A percentile compares a stretch with the other conserved stretches of the same genome.
Conservation (phyloP, 2,329 filamentous ascomycete species). For the Hypoxylon sp. region DNA sequence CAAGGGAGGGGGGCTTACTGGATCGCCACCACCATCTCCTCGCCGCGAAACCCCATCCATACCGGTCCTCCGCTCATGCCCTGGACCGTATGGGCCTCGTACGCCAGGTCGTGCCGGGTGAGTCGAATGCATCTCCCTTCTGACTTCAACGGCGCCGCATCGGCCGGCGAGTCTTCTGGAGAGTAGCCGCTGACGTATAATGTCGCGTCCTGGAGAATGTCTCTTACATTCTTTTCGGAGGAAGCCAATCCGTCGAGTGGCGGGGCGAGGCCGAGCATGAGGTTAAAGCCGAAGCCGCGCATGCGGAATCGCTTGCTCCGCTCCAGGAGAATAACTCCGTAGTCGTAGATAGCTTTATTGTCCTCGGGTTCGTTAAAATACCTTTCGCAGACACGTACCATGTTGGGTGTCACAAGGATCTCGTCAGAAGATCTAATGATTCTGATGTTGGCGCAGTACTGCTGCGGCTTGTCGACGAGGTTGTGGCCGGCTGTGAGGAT, state of each 20-base stretch:
- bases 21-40: conserved; percentile 26
- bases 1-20: conserved; percentile 15
- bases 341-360: conserved; percentile 20
- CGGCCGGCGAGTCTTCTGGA: conserved; percentile 4
- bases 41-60: conserved; percentile 22
- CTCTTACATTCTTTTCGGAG: conserved; percentile 1
- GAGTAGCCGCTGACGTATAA: conserved; percentile 25
- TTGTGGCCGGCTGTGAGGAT: conserved; percentile 30
- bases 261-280: conserved; percentile 21
- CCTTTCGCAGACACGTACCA: conserved; percentile 20
- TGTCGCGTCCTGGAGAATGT: conserved; percentile 6
- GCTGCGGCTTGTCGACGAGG: conserved; percentile 20
- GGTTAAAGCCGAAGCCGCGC: conserved; percentile 27
- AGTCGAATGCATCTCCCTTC: conserved; percentile 15
- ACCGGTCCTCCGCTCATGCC: conserved; percentile 29
- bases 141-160: conserved; percentile 10
- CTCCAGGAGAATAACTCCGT: conserved; percentile 22
- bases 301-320: background rate
- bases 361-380: conserved; percentile 25
- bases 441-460: conserved; percentile 28
- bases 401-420: conserved; percentile 13
- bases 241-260: background rate
- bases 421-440: conserved; percentile 6
- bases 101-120: conserved; percentile 2
- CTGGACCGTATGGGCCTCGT: conserved; percentile 15